Evolutionary conservation across 2,329 filamentous ascomycete genomes (phyloP).

Genomic region (Penicillium brasilianum): DNA sequence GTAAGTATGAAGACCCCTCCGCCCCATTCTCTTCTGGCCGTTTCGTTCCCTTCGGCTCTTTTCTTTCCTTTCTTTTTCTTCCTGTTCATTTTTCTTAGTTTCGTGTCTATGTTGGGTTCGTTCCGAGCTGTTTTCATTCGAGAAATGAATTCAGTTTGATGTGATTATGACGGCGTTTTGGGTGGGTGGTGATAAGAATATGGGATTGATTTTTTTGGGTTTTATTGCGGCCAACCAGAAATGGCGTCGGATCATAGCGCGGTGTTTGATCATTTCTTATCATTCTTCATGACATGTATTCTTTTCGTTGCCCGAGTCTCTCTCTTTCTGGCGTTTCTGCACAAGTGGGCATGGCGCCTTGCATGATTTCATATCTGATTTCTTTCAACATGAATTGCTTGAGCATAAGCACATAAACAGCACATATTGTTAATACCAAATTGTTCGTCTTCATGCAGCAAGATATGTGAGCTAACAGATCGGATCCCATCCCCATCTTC

Average conservation of each 20-base stretch:
- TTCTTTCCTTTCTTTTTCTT: background rate
- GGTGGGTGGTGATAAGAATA: background rate
- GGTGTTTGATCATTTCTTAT: background rate
- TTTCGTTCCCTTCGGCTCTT: background rate
- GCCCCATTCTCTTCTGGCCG: background rate
- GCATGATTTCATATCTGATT: conserved; percentile 1
- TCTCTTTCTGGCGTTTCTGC: background rate
- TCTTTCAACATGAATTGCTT: background rate
- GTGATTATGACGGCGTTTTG: background rate
- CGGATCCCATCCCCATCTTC: background rate
- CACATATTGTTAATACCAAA: background rate
- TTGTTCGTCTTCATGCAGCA: background rate
- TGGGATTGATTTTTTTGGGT: background rate
- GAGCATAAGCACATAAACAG: background rate
- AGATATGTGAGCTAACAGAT: too few species aligned
- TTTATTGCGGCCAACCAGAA: background rate
- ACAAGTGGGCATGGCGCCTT: background rate
- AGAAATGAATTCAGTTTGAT: background rate
- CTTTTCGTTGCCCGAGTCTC: background rate
- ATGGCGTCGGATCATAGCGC: background rate
- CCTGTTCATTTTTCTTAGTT: background rate
- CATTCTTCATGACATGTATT: background rate
- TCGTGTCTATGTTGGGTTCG: background rate
- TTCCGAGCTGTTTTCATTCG: background rate
- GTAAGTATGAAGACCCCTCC: background rate